Conservation (phyloP, 2,329 filamentous ascomycete genomes). For the Colletotrichum neosansevieriae region DNA sequence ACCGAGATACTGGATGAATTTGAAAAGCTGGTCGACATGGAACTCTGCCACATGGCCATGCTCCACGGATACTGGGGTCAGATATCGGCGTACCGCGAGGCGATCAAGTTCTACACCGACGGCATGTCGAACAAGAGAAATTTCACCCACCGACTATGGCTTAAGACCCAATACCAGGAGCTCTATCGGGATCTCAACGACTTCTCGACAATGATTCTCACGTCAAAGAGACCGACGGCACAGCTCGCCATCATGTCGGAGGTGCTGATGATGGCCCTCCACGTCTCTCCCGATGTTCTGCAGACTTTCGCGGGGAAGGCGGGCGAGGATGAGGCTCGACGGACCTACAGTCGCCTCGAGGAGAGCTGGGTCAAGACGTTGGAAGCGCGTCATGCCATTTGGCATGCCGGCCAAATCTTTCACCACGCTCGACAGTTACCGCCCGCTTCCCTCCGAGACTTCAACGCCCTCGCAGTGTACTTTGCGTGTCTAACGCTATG, state of each 20-base stretch:
- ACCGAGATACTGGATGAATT: slow-evolving; percentile 38
- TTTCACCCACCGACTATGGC: slow-evolving; percentile 44
- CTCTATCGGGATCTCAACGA: slow-evolving; percentile 47
- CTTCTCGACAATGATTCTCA: slow-evolving; percentile 43
- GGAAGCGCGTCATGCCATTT: slow-evolving; percentile 49
- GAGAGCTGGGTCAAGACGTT: slow-evolving; percentile 51
- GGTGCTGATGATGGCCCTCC: slow-evolving; percentile 46
- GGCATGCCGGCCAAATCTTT: slow-evolving; percentile 47
- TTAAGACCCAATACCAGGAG: slow-evolving; percentile 48
- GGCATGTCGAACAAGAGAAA: slow-evolving; percentile 33
- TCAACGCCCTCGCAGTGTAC: slow-evolving; percentile 46
- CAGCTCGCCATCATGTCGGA: slow-evolving; percentile 38
- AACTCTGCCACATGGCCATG: slow-evolving; percentile 47
- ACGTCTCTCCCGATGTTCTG: slow-evolving; percentile 56
- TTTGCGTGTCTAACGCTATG: slow-evolving; percentile 47
- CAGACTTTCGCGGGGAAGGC: slow-evolving; percentile 58
- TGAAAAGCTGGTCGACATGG: slow-evolving; percentile 45
- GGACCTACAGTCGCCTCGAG: slow-evolving; percentile 48
- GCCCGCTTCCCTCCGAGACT: slow-evolving; percentile 41
- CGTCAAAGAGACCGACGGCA: slow-evolving; percentile 33
- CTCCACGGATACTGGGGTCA: slow-evolving; percentile 50
- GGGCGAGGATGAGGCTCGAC: slow-evolving; percentile 52
- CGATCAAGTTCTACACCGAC: slow-evolving; percentile 45
- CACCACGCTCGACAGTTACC: slow-evolving; percentile 41
- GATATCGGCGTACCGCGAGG: slow-evolving; percentile 48